Evolutionary conservation across 2,329 filamentous ascomycete genomes (phyloP), one percentile per base, ranked within the genome.

Genomic region (Exophiala oligosperma): DNA sequence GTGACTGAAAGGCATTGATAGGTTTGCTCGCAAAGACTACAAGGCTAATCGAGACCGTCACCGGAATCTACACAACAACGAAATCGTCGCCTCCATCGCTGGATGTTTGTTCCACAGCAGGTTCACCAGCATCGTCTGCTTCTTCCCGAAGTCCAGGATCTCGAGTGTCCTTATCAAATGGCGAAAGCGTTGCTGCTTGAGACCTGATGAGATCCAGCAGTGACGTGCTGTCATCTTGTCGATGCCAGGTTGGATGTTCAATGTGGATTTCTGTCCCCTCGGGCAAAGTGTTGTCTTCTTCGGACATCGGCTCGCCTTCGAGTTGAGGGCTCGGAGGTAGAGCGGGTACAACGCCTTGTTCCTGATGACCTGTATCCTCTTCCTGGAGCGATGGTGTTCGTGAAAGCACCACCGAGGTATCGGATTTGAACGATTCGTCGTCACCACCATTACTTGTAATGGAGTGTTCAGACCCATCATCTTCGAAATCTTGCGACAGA

Each of bases 131-230:
- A 32, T 40, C 43, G 21, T 48, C 47, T 14, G 14, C 48, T 21
- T 60, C 56, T n/a, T 47, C 24, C 26, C 48, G 50, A 11, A 26
- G 38, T 35, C 8, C 4, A 4, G 23, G 24, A 3, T 32, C 8
- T 7, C 11, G 24, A 17, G 50, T 49, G 12, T 49, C 46, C 14
- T 32, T 48, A 11, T 40, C 52, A 32, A 58, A 57, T 4, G 61
- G 61, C 24, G 41, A 40, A 26, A 56, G 32, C 21, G 32, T 52
- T 11, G 56, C 56, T 32, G 55, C 57, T 24, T 65, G 64, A 38
- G 59, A 57, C 32, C 46, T 62, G 55, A 65, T 63, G 14, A 66
- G 47, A 53, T 66, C 63, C 26, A 66, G 29, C 48, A 66, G 54
- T 8, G 61, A 60, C 9, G 44, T 48, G 35, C 52, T 53, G 26